Conservation (phyloP, 176 grass and related monocot genomes). For the Aechmea fasciata region DNA sequence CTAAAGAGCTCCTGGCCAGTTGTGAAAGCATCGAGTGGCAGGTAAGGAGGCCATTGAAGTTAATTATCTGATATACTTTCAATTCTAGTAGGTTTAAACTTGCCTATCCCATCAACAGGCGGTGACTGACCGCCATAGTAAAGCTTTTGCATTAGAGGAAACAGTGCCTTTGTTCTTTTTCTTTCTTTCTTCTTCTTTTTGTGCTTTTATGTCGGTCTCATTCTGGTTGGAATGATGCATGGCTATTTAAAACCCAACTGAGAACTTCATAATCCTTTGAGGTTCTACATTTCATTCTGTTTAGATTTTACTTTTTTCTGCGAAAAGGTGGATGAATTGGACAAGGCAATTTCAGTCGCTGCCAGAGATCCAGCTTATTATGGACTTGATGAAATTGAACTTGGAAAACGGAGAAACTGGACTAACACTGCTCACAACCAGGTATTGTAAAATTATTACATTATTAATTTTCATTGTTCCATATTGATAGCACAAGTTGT, state of each 20-base stretch:
- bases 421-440: slow-evolving; percentile 58
- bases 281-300: slow-evolving; percentile 6
- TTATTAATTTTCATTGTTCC: not conserved
- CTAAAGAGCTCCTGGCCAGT: slow-evolving; percentile 66
- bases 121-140: not conserved
- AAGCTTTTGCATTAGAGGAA: not conserved
- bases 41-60: slow-evolving; percentile 22
- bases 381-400: slow-evolving; percentile 69
- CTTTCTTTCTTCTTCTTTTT: not conserved
- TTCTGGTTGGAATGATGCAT: not conserved
- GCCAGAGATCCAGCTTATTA: slow-evolving; percentile 76
- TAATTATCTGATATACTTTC: not conserved
- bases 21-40: slow-evolving; percentile 90
- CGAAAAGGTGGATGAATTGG: slow-evolving; percentile 82
- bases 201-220: not conserved
- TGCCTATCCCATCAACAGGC: too few relatives aligned
- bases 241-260: not conserved
- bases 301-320: slow-evolving; percentile 17
- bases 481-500: slow-evolving; percentile 7
- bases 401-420: slow-evolving; percentile 67
- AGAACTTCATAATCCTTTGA: not conserved
- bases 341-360: slow-evolving; percentile 77
- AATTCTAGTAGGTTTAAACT: not conserved
- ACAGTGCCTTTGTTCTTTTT: not conserved
- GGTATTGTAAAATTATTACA: slow-evolving; percentile 31